These are phyloP conservation scores for Diaporthe sp. DNA, from an alignment of 2,329 filamentous ascomycete species.

Conservation along the genomic window DNA sequence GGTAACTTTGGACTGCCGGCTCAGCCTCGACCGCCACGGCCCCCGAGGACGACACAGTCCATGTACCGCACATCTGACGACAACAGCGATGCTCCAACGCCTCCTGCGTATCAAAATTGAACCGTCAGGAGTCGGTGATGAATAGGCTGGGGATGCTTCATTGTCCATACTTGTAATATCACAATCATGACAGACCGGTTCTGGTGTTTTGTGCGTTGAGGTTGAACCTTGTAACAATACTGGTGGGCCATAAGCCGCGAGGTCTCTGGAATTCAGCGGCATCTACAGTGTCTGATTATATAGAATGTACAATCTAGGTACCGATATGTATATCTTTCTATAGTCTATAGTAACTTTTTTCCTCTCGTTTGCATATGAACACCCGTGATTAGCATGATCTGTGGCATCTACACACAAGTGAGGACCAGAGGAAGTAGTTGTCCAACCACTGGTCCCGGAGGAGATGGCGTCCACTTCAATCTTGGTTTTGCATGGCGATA, in stretches of 20 bases:
- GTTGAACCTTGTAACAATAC: not conserved
- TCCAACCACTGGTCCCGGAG: not conserved
- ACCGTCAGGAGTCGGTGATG: too few species aligned
- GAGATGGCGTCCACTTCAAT: too few species aligned
- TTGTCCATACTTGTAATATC: not conserved
- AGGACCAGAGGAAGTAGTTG: not conserved
- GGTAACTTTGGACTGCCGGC: not conserved
- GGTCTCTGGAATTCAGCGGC: not conserved
- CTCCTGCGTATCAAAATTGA: not conserved
- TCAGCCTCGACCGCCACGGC: constrained; percentile 1
- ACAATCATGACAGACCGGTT: not conserved
- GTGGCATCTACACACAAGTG: not conserved
- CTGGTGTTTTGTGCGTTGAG: not conserved
- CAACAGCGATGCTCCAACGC: not conserved
- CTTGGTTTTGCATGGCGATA: not conserved
- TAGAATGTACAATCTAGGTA: not conserved
- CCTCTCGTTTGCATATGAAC: not conserved
- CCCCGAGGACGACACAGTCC: constrained; percentile 1
- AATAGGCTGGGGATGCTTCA: not conserved
- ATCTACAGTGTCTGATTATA: not conserved
- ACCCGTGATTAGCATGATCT: too few species aligned
- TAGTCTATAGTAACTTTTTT: not conserved
- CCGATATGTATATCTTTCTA: not conserved
- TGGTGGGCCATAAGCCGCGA: not conserved
- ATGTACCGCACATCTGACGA: constrained; percentile 26